These are phyloP conservation scores for Boletus reticulatus DNA, from an alignment of 768 basidiomycete species.

Conservation along the genomic window DNA sequence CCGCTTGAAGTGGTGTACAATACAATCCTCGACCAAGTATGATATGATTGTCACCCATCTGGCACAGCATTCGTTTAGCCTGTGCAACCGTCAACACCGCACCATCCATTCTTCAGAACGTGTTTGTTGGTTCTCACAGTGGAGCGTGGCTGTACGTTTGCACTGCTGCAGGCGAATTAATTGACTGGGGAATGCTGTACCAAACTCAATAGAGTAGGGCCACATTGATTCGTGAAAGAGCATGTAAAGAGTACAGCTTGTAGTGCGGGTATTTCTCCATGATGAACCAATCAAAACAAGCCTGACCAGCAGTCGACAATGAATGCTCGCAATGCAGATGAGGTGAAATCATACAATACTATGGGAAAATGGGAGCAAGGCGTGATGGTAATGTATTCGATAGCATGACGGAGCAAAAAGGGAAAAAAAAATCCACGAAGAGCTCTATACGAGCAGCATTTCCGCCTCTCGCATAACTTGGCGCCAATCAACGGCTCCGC, in stretches of 20 bases:
- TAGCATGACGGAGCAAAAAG: constrained; percentile 2
- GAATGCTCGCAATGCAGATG: constrained; percentile 9
- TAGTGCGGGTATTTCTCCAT: constrained; percentile 21
- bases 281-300: constrained; percentile 13
- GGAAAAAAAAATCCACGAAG: neutral
- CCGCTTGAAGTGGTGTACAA: neutral
- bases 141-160: constrained; percentile 17
- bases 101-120: no score
- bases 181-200: constrained; percentile 1
- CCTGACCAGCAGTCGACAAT: constrained; percentile 22
- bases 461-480: constrained; percentile 46
- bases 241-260: constrained; percentile 24
- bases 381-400: neutral
- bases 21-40: neutral
- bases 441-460: constrained; percentile 58
- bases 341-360: constrained; percentile 7
- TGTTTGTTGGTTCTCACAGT: constrained; percentile 10
- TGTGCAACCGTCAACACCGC: neutral
- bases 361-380: neutral
- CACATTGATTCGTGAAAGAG: neutral
- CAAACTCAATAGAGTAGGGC: neutral
- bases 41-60: constrained; percentile 6
- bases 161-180: neutral
- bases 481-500: constrained; percentile 59
- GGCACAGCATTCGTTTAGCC: constrained; percentile 13